A percentile compares a stretch with the other conserved stretches of the same genome.
Evolutionary conservation across 2,329 filamentous ascomycete species (phyloP).

Genomic region (Epichloe bromicola): DNA sequence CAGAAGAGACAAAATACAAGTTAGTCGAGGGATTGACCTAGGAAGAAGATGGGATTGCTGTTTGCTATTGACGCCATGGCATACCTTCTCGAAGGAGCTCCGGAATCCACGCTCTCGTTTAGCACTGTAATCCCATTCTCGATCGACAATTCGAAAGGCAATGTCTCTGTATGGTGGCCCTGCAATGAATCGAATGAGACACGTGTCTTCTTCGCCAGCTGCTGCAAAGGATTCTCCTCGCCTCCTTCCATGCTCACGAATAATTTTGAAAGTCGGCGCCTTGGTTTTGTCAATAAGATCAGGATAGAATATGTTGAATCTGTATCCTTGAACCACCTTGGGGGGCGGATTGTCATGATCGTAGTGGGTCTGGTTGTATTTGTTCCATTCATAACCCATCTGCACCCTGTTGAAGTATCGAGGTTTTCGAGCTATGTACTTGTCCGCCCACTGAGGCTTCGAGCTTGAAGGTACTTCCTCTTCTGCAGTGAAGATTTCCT

Average conservation of each 20-base stretch:
- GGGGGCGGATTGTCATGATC: constrained; percentile 98
- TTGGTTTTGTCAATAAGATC: constrained; percentile 91
- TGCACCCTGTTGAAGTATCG: constrained; percentile 96
- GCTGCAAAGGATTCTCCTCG: constrained; percentile 86
- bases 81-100: constrained; percentile 94
- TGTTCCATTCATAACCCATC: constrained; percentile 99
- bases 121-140: constrained; percentile 97
- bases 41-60: constrained; percentile 7
- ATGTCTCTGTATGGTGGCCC: constrained; percentile 95
- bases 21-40: constrained; percentile 1
- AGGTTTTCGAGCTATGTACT: constrained; percentile 82
- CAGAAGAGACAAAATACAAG: neutral
- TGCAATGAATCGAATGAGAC: constrained; percentile 87
- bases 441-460: constrained; percentile 67
- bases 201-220: constrained; percentile 93
- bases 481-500: constrained; percentile 89
- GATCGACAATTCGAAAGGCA: constrained; percentile 93
- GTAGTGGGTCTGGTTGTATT: constrained; percentile 99
- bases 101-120: constrained; percentile 90
- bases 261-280: constrained; percentile 90
- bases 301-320: constrained; percentile 99
- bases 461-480: constrained; percentile 52
- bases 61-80: constrained; percentile 16
- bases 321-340: constrained; percentile 97
- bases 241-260: constrained; percentile 80